Base-by-base conservation (phyloP, 768 basidiomycete species). In the Lactarius pseudohatsudake region DNA sequence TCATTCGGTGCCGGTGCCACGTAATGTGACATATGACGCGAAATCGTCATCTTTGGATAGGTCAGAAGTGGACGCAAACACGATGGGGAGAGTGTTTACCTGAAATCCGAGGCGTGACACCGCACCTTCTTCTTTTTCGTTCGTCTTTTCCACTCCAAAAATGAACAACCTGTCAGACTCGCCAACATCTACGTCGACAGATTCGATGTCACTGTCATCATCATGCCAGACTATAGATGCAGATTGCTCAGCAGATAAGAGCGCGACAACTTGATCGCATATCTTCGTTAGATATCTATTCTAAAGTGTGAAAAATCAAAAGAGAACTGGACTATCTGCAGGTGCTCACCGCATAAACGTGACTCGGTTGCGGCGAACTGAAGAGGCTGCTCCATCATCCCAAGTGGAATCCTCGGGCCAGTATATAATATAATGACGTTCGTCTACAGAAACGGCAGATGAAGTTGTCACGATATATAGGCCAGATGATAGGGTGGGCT, bases 211-310 rank as follows among this genome's bases (percentile, higher is more conserved):
- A 2, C 70, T 66, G 10, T 77, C 57, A 0, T 78, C 75, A 4
- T 79, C 72, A 15, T 70, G 75, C 81, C 81, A 86, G 3, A 85
- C 72, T 57, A 87, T 75, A 2, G 78, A 72, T 43, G 74, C 68
- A 0, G 81, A 76, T 56, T 87, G 81, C 16, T 81, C 79, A 0
- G 80, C 71, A 4, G 86, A 85, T 22, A 87, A 73, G 40, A 87
- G 71, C 32, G 81, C 81, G 0, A 82, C 71, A 2, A 83, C 72
- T 72, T 88, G 87, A 67, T 88, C 86, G 20, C 81, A 76, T 45
- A 87, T 78, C 74, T 85, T 85, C 1, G 79, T 85, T 15, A 88
- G 80, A 69, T 88, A 88, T 57, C 87, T 87, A 41, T 7, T 32
- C 16, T 38, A 32, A 11, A 26, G 26, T 28, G 22, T 59, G 69